Conservation (phyloP, 208 protist genomes). For the Entamoeba moshkovskii region DNA sequence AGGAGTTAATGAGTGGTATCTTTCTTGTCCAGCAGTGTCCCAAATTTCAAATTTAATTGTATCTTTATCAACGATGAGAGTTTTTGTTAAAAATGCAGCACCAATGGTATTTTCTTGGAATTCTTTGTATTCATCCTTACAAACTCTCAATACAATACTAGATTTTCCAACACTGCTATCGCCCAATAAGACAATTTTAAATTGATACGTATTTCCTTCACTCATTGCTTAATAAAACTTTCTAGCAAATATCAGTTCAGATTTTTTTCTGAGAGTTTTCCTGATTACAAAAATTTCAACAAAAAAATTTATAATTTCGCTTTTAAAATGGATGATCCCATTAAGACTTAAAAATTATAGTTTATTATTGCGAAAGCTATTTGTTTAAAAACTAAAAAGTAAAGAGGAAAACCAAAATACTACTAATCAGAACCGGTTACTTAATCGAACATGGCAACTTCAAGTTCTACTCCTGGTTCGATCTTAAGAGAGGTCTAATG, state of each 20-base stretch:
- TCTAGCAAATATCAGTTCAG: too few species aligned
- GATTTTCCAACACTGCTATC: constrained; percentile 4
- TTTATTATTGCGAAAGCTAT: too few species aligned
- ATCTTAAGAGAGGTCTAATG: neutral
- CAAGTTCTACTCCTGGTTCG: neutral
- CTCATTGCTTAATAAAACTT: too few species aligned
- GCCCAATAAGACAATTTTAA: neutral
- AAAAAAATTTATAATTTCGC: too few species aligned
- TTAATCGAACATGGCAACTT: neutral
- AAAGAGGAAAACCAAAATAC: too few species aligned
- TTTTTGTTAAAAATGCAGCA: constrained; percentile 8
- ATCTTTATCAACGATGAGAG: neutral
- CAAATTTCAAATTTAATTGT: neutral
- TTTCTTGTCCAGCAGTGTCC: constrained; percentile 53
- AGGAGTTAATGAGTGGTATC: constrained; percentile 64
- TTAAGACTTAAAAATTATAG: too few species aligned
- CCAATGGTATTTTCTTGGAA: constrained; percentile 8
- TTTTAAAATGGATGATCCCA: too few species aligned
- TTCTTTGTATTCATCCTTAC: neutral
- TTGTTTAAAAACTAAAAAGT: too few species aligned
- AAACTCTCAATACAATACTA: neutral
- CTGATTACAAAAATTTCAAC: too few species aligned
- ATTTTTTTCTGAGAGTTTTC: too few species aligned
- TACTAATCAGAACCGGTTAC: neutral
- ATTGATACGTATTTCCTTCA: neutral